Evolutionary conservation across 202 grass and related monocot species (phyloP).

Genomic region (Zoysia matrella): DNA sequence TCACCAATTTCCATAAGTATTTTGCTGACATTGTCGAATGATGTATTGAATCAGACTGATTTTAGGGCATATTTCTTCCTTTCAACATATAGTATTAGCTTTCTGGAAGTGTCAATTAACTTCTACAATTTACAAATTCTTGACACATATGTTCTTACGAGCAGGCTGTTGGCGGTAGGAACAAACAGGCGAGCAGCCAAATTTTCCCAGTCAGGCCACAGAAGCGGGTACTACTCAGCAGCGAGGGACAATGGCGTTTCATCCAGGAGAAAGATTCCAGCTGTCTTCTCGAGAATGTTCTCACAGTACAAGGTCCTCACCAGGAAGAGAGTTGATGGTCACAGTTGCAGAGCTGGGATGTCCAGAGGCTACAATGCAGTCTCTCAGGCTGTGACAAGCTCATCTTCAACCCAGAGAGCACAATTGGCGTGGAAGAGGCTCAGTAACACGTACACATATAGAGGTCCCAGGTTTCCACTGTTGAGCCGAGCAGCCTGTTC

Average conservation of each 20-base stretch:
- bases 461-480: slow-evolving; percentile 38
- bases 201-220: slow-evolving; percentile 61
- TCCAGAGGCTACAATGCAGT: slow-evolving; percentile 49
- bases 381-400: slow-evolving; percentile 39
- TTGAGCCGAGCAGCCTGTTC: slow-evolving; percentile 62
- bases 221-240: slow-evolving; percentile 36
- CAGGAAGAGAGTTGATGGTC: slow-evolving; percentile 47
- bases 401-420: slow-evolving; percentile 53
- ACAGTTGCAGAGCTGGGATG: slow-evolving; percentile 40
- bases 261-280: slow-evolving; percentile 44
- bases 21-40: not conserved
- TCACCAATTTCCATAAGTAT: not conserved
- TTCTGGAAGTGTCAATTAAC: not conserved
- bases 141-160: slow-evolving; percentile 25
- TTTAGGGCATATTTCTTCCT: not conserved
- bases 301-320: slow-evolving; percentile 56
- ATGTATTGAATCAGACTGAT: not conserved
- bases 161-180: slow-evolving; percentile 64
- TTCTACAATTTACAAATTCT: slow-evolving; percentile 15
- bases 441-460: slow-evolving; percentile 40
- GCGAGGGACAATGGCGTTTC: slow-evolving; percentile 59
- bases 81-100: slow-evolving; percentile 3
- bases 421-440: slow-evolving; percentile 72
- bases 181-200: slow-evolving; percentile 58
- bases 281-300: slow-evolving; percentile 60